Evolutionary conservation across 495 filamentous ascomycete species (phyloP).

Genomic region (Thermothielavioides terrestris): DNA sequence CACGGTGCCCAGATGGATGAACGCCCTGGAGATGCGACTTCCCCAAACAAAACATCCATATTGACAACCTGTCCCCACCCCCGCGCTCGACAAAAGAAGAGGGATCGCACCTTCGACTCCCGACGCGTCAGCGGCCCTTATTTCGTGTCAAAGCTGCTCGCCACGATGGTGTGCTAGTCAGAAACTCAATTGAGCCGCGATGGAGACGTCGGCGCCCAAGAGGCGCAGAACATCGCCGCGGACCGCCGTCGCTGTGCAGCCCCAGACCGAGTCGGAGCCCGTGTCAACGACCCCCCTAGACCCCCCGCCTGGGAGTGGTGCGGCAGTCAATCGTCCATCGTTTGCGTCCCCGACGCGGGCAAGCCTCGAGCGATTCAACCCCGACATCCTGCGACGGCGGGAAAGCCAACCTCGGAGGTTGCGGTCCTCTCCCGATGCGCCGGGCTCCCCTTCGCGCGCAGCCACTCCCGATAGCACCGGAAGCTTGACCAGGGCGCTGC

Average conservation of each 20-base stretch:
- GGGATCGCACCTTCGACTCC: conserved; percentile 1
- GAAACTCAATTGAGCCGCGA: conserved; percentile 21
- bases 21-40: background rate
- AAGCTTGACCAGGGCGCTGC: conserved; percentile 8
- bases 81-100: conserved; percentile 4
- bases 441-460: conserved; percentile 17
- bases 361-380: conserved; percentile 55
- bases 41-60: conserved; percentile 14
- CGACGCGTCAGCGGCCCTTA: conserved; percentile 15
- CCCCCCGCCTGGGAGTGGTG: background rate
- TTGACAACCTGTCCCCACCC: background rate
- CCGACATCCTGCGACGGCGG: conserved; percentile 47
- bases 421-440: conserved; percentile 20
- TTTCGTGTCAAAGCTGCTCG: background rate
- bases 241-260: conserved; percentile 27
- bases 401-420: conserved; percentile 26
- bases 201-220: conserved; percentile 53
- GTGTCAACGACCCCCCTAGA: conserved; percentile 16
- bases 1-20: background rate
- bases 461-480: conserved; percentile 19
- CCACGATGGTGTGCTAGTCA: conserved; percentile 11
- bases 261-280: conserved; percentile 9
- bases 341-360: conserved; percentile 59
- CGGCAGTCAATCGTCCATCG: conserved; percentile 38
- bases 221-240: conserved; percentile 51